phyloP scores from a whole-genome alignment of 2,329 filamentous ascomycete genomes.

The Aspergillus japonicus region DNA sequence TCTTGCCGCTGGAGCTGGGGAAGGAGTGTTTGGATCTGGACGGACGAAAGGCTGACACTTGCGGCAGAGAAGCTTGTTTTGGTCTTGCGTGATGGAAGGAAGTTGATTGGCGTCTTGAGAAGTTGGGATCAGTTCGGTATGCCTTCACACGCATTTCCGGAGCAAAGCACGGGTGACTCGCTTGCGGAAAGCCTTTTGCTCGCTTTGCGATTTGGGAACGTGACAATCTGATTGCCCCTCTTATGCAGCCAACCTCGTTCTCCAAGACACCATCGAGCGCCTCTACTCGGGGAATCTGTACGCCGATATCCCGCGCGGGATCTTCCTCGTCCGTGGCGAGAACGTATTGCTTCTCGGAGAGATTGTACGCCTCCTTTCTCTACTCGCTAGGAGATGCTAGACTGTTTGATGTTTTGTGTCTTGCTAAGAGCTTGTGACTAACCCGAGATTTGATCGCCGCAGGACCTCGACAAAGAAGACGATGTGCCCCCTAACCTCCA shows the following conservation, averaged over 20 bases:
- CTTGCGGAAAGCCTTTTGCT: no score
- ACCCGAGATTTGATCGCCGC: constrained; percentile 3
- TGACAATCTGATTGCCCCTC: background rate
- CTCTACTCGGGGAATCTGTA: constrained; percentile 75
- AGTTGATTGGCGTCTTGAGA: constrained; percentile 85
- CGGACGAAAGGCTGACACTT: background rate
- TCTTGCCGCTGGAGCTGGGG: background rate
- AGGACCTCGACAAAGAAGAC: constrained; percentile 93
- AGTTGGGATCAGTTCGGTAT: constrained; percentile 98
- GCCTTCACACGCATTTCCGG: constrained; percentile 18
- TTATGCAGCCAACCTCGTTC: constrained; percentile 78
- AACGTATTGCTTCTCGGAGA: constrained; percentile 96
- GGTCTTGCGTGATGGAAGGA: constrained; percentile 86
- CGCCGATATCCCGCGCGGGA: constrained; percentile 79
- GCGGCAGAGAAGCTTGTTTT: constrained; percentile 89
- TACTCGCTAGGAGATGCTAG: background rate
- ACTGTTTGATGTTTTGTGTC: background rate
- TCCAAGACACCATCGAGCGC: constrained; percentile 88
- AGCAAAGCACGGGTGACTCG: no score
- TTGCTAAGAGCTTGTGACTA: background rate
- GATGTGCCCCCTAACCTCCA: constrained; percentile 70
- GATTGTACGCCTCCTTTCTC: constrained; percentile 55
- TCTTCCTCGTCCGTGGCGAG: constrained; percentile 91
- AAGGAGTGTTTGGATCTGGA: no score
- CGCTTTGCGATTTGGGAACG: no score